A percentile compares a stretch with the other conserved stretches of the same genome.
Evolutionary conservation across 2,329 filamentous ascomycete genomes (phyloP).

Genomic region (Madurella mycetomatis): DNA sequence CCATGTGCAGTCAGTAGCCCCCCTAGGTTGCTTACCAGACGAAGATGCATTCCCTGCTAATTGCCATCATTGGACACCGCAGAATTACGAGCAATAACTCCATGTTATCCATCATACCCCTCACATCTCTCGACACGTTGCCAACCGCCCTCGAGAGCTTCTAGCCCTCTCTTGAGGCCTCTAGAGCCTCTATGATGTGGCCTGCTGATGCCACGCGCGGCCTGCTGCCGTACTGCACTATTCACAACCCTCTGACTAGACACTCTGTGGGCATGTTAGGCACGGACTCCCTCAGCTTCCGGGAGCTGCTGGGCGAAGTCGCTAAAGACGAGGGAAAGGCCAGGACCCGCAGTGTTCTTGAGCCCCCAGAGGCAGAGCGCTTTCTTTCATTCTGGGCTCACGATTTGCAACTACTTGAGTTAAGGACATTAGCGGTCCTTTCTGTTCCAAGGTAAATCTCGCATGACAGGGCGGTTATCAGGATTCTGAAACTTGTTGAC

Average conservation of each 20-base stretch:
- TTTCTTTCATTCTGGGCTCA: slow-evolving; percentile 17
- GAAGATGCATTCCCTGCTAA: neutral
- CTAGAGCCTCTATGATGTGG: neutral
- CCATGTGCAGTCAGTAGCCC: slow-evolving; percentile 39
- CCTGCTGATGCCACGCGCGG: slow-evolving; percentile 11
- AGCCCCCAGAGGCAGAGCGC: slow-evolving; percentile 26
- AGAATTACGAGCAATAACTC: slow-evolving; percentile 33
- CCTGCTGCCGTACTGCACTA: slow-evolving; percentile 35
- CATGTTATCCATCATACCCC: slow-evolving; percentile 40
- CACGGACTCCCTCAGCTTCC: slow-evolving; percentile 29
- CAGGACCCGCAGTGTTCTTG: slow-evolving; percentile 18
- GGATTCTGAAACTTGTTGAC: neutral
- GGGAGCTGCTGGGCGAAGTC: slow-evolving; percentile 26
- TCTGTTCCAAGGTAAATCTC: neutral
- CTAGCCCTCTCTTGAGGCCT: slow-evolving; percentile 27
- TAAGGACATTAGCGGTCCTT: neutral
- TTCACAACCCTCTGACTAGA: slow-evolving; percentile 8
- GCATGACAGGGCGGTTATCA: neutral
- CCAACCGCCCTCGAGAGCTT: slow-evolving; percentile 38
- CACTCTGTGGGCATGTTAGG: slow-evolving; percentile 28
- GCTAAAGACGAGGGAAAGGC: slow-evolving; percentile 17
- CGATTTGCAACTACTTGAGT: neutral
- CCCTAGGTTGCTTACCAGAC: neutral
- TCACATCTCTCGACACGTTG: slow-evolving; percentile 35
- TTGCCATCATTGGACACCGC: neutral